Evolutionary conservation across 2,329 filamentous ascomycete species (phyloP).

Genomic region (Endothia cerciana): DNA sequence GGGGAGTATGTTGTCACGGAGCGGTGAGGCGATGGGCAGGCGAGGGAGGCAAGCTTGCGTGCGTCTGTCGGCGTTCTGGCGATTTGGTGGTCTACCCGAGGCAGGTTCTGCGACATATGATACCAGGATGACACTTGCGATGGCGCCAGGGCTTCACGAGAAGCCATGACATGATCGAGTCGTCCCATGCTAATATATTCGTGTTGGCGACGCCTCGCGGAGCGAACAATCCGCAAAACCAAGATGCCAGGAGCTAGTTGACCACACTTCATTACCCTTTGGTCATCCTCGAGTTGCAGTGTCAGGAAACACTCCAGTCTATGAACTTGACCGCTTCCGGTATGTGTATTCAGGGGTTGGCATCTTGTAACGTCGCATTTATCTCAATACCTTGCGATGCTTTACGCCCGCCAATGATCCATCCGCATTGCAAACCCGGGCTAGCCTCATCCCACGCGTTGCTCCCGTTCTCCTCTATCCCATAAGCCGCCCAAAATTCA

Average conservation of each 20-base stretch:
- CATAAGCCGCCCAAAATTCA: not conserved
- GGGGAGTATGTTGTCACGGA: slow-evolving; percentile 60
- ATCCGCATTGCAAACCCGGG: not conserved
- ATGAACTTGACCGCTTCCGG: slow-evolving; percentile 4
- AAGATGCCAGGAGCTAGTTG: not conserved
- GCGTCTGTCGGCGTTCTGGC: slow-evolving; percentile 23
- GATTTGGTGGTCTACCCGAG: slow-evolving; percentile 7
- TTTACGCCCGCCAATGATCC: not conserved
- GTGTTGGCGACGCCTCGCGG: not conserved
- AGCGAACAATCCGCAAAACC: not conserved
- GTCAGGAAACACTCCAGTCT: slow-evolving; percentile 14
- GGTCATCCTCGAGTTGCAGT: not conserved
- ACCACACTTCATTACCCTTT: not conserved
- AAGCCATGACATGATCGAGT: not conserved
- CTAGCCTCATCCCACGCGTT: not conserved
- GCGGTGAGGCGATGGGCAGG: slow-evolving; percentile 31
- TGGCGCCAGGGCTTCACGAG: not conserved
- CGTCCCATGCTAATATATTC: not conserved
- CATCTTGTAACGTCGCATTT: slow-evolving; percentile 11
- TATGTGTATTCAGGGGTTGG: slow-evolving; percentile 9
- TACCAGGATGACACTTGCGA: slow-evolving; percentile 16
- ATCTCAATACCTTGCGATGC: slow-evolving; percentile 6
- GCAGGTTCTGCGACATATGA: slow-evolving; percentile 8
- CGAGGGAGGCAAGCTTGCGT: not conserved
- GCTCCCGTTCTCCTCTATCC: not conserved